Evolutionary conservation across 768 basidiomycete species (phyloP).

Genomic region (Kwoniella sp.): DNA sequence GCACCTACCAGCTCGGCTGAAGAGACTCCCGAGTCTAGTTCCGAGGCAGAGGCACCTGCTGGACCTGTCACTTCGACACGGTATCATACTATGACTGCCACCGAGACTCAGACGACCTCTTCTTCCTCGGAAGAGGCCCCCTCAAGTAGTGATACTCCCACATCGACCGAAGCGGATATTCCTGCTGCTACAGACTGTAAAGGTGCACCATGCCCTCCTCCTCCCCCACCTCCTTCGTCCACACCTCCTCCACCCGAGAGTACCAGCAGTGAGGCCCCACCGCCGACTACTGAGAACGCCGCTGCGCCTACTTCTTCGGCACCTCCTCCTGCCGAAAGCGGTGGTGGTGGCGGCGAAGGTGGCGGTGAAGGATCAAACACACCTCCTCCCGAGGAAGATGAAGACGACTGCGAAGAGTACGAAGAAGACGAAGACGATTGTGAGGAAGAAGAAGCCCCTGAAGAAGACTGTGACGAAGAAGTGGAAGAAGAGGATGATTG

Average conservation of each 20-base stretch:
- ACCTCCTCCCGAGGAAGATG: not conserved
- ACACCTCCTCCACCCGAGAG: too few species aligned
- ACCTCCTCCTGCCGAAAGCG: not conserved
- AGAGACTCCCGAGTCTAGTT: not conserved
- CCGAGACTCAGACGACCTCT: not conserved
- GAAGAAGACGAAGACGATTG: not conserved
- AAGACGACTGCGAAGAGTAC: not conserved
- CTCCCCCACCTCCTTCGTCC: too few species aligned
- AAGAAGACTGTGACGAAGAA: not conserved
- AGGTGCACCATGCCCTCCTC: not conserved
- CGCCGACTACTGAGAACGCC: not conserved
- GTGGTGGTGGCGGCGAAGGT: not conserved
- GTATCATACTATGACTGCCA: not conserved
- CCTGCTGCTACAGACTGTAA: not conserved
- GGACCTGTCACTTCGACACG: not conserved
- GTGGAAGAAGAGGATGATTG: not conserved
- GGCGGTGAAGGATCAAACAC: not conserved
- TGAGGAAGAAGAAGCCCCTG: not conserved
- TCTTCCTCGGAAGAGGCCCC: not conserved
- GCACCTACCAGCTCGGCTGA: not conserved
- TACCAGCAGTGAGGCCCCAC: too few species aligned
- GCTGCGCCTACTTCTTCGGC: not conserved
- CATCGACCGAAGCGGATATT: not conserved
- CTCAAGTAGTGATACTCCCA: not conserved
- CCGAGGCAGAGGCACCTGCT: not conserved